Base-by-base conservation (phyloP, 2,329 filamentous ascomycete species). In the Arthrinium phaeospermum region DNA sequence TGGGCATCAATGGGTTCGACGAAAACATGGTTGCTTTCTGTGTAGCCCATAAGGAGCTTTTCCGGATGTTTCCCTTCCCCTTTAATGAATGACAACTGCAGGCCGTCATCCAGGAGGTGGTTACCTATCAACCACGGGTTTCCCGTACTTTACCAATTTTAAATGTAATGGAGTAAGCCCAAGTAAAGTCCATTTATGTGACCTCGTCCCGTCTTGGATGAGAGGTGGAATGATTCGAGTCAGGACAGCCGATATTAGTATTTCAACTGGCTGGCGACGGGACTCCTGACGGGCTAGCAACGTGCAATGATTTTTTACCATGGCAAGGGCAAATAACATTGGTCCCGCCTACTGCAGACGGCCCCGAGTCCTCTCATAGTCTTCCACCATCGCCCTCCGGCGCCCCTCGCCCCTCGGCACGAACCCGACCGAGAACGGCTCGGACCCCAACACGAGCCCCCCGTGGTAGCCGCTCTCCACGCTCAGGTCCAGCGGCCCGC, bases 391-490 rank as follows among this genome's bases (percentile, higher is more conserved):
- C 6, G 53, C 71, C 53, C 30, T 30, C 34, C 57, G 27, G 24
- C 57, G 67, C 51, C 22, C 24, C 37, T 34, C 68, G 14, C 49
- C 49, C 44, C 71, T 27, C 44, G 71, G 71, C 45, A 67, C 53
- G 34, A 72, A 72, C 5, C 24, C 57, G 13, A 71, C 34, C 57
- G 47, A 22, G 41, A 72, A 68, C 6, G 27, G 45, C 57, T 72
- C 71, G 16, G 71, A 45, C 30, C 53, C 68, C 27, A 72, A 14
- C 37, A 69, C 69, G 14, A 73, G 34, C 12, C 72, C 72, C 24
- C 61, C 69, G 24, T 70, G 57, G 22, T 67, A 73, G 30, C 72
- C 72, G 19, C n/a, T 72, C 30, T 72, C 71, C 19, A 73, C 68
- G 34, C 61, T 69, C 27, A 41, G n/a, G 27, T 73, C 71, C 27